Conservation (phyloP, 208 protist genomes). For the Leishmania amazonensis region DNA sequence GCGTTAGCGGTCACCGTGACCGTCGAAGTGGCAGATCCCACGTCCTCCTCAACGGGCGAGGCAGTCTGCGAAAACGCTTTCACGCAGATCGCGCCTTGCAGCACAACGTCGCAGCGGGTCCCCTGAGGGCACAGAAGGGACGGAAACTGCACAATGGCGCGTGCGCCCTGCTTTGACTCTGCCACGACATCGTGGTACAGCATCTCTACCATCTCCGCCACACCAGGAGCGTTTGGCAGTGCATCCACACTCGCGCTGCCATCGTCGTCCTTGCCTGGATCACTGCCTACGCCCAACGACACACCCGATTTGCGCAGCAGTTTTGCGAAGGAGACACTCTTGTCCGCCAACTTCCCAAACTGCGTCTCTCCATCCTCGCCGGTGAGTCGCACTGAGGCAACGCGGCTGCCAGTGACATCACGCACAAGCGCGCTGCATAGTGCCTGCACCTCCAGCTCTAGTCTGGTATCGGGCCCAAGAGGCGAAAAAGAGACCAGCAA, state of each 20-base stretch:
- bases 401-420: slow-evolving; percentile 64
- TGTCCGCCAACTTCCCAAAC: slow-evolving; percentile 51
- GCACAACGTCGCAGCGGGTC: slow-evolving; percentile 68
- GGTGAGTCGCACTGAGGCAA: slow-evolving; percentile 53
- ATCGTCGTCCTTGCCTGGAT: not conserved
- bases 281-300: slow-evolving; percentile 9
- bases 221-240: slow-evolving; percentile 43
- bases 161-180: slow-evolving; percentile 49
- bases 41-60: slow-evolving; percentile 7
- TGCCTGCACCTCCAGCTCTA: slow-evolving; percentile 74
- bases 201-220: slow-evolving; percentile 80
- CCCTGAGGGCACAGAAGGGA: slow-evolving; percentile 70
- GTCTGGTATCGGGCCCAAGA: slow-evolving; percentile 37
- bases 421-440: slow-evolving; percentile 75
- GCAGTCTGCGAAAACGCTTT: slow-evolving; percentile 70
- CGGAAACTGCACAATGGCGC: slow-evolving; percentile 73
- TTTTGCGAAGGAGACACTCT: slow-evolving; percentile 55
- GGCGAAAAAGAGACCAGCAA: slow-evolving; percentile 71
- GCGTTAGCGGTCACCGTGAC: not conserved
- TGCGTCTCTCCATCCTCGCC: slow-evolving; percentile 76
- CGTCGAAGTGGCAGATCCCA: not conserved
- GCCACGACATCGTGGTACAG: slow-evolving; percentile 81
- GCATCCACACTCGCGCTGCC: slow-evolving; percentile 23
- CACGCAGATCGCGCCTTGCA: slow-evolving; percentile 65
- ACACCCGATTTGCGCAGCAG: slow-evolving; percentile 48